Base-by-base conservation (phyloP, 805 yeast genomes). In the Barnettozyma pratensis region DNA sequence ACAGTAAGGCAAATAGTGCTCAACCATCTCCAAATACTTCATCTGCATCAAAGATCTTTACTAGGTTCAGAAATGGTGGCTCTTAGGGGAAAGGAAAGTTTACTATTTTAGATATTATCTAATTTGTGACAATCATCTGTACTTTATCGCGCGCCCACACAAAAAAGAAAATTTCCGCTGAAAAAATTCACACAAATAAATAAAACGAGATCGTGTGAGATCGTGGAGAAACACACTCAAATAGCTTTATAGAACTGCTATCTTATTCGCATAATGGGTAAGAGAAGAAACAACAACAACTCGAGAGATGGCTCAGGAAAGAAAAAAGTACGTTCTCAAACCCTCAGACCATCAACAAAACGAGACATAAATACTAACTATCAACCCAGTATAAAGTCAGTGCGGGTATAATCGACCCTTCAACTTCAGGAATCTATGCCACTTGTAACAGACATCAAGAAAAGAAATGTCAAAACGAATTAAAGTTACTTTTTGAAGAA, bases 391-490 rank as follows among this genome's bases (percentile, higher is more conserved):
- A 70, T 64, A 78, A 77, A 56, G 54, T 63, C 6, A 70, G 73
- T 19, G 60, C 70, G 3, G 79, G 79, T 7, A 70, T 79, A 46
- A 66, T 91, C 19, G 97, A 91, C 59, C 96, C 97, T 0, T 85
- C 85, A 37, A 86, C 94, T 47, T 70, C 83, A 37, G 99, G 99
- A 0, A 74, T 94, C 0, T 94, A 87, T 66, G 96, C 90, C 10
- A 87, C 98, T 0, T 92, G 97, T 65, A 79, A 81, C 44, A 75
- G 96, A 57, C 85, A 85, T 37, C 81, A 83, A 50, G 99, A 94
- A 64, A 75, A 75, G 46, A 81, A 77, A 46, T 88, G 95, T 51
- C 76, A 84, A n/a, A 80, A 80, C 53, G 97, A 90, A 63, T 68
- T 90, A 56, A 72, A 77, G 52, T 65, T 71, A 48, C 61, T 88